Percentiles rank a stretch among this genome's conserved stretches.
These are phyloP conservation scores for Cicer arietinum DNA, from an alignment of 306 rosid genomes.

Conservation along the genomic window DNA sequence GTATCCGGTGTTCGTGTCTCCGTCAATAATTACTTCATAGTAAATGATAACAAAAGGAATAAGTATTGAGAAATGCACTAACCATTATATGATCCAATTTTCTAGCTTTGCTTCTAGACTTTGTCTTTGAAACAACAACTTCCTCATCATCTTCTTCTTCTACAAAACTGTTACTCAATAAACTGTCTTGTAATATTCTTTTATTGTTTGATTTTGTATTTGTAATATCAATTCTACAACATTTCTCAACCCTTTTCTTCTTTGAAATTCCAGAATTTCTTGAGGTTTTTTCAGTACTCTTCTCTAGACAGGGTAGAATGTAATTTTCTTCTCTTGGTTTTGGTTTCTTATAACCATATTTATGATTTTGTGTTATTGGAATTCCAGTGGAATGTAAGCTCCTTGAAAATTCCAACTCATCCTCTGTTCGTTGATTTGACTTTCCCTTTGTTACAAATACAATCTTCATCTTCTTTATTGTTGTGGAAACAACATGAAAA, in stretches of 20 bases:
- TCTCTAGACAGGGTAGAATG: background rate
- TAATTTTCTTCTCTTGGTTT: constrained; percentile 31
- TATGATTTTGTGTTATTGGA: background rate
- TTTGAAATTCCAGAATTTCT: constrained; percentile 32
- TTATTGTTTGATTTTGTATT: constrained; percentile 23
- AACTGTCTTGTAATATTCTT: constrained; percentile 28
- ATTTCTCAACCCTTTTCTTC: constrained; percentile 29
- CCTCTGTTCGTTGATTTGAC: constrained; percentile 1
- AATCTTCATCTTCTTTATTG: constrained; percentile 55
- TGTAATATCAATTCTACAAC: background rate
- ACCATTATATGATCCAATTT: constrained; percentile 22
- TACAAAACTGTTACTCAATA: background rate
- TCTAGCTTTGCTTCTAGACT: constrained; percentile 44
- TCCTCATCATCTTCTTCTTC: constrained; percentile 35
- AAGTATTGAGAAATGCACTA: constrained; percentile 23
- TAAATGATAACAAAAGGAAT: background rate
- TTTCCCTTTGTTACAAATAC: constrained; percentile 3
- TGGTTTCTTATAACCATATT: background rate
- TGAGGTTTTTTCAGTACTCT: constrained; percentile 13
- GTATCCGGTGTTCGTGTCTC: too few relatives aligned
- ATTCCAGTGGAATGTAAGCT: background rate
- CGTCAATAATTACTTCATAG: background rate
- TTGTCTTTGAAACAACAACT: constrained; percentile 23
- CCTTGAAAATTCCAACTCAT: background rate
- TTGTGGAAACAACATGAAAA: constrained; percentile 17